Conservation (phyloP, 1,284 basidiomycete genomes). For the Malassezia dermatis region DNA sequence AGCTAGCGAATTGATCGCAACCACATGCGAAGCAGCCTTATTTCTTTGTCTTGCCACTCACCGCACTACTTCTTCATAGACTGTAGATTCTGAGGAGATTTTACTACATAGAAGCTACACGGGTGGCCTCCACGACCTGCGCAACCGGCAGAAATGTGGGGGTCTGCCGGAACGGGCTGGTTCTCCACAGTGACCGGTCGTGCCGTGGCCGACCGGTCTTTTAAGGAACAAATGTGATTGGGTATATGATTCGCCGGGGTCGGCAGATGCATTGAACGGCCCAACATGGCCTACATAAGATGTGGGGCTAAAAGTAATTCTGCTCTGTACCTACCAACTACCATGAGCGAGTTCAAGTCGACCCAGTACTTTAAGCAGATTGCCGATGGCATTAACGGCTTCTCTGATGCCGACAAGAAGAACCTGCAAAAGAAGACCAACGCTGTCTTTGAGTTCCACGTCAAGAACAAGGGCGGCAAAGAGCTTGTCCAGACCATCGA, state of each 20-base stretch:
- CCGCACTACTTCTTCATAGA: neutral
- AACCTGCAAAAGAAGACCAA: conserved; percentile 83
- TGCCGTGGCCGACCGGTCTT: neutral
- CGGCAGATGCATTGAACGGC: neutral
- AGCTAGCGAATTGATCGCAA: neutral
- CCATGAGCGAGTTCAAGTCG: conserved; percentile 44
- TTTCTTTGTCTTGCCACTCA: too few species aligned
- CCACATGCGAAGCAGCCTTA: too few species aligned
- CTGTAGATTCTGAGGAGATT: neutral
- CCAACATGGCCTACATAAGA: neutral
- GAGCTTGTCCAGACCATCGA: conserved; percentile 71
- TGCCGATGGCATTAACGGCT: conserved; percentile 57
- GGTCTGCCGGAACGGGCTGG: neutral
- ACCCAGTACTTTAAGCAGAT: conserved; percentile 51
- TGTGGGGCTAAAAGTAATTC: neutral
- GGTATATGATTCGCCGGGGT: neutral
- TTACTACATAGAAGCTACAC: too few species aligned
- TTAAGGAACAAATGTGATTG: neutral
- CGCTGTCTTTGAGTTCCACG: conserved; percentile 77
- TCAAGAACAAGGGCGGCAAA: conserved; percentile 67
- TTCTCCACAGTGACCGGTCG: neutral
- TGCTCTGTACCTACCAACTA: neutral
- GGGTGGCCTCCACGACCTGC: neutral
- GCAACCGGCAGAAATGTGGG: neutral
- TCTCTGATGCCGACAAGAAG: conserved; percentile 65